phyloP scores from a whole-genome alignment of 1,284 basidiomycete genomes.

The Moesziomyces globuligerus region DNA sequence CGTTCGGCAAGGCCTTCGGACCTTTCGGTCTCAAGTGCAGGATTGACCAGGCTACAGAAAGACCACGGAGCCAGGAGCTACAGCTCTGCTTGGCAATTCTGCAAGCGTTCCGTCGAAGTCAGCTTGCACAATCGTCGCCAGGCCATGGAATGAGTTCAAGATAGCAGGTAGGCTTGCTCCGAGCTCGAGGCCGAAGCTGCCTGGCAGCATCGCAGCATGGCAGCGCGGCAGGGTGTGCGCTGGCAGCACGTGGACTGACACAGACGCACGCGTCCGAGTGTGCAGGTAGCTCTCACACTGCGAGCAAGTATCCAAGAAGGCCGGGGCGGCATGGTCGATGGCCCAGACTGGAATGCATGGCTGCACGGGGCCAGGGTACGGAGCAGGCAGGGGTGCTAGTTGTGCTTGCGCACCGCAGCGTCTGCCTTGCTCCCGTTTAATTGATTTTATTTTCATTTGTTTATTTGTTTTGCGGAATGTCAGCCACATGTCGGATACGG shows the following conservation, averaged over 20 bases:
- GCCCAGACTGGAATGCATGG: constrained; percentile 13
- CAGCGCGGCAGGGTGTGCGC: not conserved
- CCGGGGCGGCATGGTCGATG: no score
- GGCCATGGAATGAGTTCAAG: no score
- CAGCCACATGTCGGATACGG: constrained; percentile 4
- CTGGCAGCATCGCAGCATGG: no score
- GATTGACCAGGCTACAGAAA: not conserved
- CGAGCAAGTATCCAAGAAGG: not conserved
- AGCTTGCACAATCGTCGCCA: no score
- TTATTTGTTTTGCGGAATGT: constrained; percentile 9
- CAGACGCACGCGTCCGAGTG: not conserved
- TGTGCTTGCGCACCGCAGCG: constrained; percentile 3
- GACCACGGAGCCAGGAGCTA: not conserved
- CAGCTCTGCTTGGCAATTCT: not conserved
- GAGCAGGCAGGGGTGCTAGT: constrained; percentile 1
- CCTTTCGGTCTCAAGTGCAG: not conserved
- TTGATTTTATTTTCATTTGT: not conserved
- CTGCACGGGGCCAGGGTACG: not conserved
- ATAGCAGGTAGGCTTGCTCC: no score
- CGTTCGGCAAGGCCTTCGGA: not conserved
- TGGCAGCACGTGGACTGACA: not conserved
- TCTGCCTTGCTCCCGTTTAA: not conserved
- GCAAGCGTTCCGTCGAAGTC: not conserved
- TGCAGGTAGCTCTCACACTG: not conserved
- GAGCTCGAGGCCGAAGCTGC: no score